Percentiles rank a stretch among this genome's conserved stretches.
These are phyloP conservation scores for Takashimella koratensis DNA, from an alignment of 1,284 basidiomycete genomes.

Conservation along the genomic window DNA sequence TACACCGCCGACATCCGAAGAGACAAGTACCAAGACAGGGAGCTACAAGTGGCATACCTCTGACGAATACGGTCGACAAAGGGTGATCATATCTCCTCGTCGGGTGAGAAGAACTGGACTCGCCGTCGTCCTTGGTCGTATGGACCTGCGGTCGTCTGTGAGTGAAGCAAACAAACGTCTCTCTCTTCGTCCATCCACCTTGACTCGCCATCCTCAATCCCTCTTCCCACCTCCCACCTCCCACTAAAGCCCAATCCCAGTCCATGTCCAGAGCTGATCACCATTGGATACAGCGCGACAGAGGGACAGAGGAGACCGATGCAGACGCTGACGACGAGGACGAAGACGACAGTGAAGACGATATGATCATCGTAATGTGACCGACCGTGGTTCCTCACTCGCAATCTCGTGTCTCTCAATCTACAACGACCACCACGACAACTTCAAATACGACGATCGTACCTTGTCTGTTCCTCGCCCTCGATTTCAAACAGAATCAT, in stretches of 20 bases:
- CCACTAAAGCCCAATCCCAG: background rate
- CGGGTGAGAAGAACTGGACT: background rate
- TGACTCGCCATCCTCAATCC: too few species aligned
- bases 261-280: background rate
- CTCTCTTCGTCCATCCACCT: too few species aligned
- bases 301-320: background rate
- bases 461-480: too few species aligned
- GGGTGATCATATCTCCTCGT: background rate
- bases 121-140: background rate
- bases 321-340: slow-evolving; percentile 1
- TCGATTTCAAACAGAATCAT: too few species aligned
- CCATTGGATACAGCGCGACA: background rate
- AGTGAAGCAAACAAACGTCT: too few species aligned
- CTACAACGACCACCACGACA: too few species aligned
- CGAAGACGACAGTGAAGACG: slow-evolving; percentile 8
- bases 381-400: too few species aligned
- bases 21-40: too few species aligned
- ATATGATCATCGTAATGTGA: slow-evolving; percentile 7
- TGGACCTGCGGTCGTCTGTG: background rate
- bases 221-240: background rate
- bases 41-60: background rate
- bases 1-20: too few species aligned
- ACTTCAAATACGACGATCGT: too few species aligned
- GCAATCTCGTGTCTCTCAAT: too few species aligned
- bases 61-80: background rate